Evolutionary conservation across 164 flowering plant species (phyloP).

Genomic region (Tetrastigma voinierianum): DNA sequence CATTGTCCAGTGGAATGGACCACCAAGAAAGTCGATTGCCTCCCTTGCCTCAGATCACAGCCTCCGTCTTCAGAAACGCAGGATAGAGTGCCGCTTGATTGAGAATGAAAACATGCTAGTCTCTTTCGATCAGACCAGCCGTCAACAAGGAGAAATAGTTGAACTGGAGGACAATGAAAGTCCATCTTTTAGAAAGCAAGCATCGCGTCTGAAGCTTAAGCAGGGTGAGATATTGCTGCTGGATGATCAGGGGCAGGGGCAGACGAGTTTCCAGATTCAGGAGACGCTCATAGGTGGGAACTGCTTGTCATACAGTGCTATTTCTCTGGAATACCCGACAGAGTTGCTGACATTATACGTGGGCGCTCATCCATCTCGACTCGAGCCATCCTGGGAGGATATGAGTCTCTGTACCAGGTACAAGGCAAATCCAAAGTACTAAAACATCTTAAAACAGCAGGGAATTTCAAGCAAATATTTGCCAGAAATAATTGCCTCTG

Average conservation of each 20-base stretch:
- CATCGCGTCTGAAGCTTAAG: slow-evolving; percentile 37
- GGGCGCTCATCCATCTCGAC: slow-evolving; percentile 79
- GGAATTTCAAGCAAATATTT: slow-evolving; percentile 62
- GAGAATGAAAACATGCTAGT: slow-evolving; percentile 40
- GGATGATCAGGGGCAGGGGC: slow-evolving; percentile 47
- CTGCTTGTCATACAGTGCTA: slow-evolving; percentile 45
- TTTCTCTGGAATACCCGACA: slow-evolving; percentile 47
- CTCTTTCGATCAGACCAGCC: slow-evolving; percentile 21
- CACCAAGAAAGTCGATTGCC: slow-evolving; percentile 63
- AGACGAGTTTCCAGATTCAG: slow-evolving; percentile 46
- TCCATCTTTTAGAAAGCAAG: slow-evolving; percentile 29
- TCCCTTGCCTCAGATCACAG: slow-evolving; percentile 71
- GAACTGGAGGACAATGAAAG: slow-evolving; percentile 53
- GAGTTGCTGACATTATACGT: slow-evolving; percentile 53
- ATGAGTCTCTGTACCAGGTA: slow-evolving; percentile 86
- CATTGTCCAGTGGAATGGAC: slow-evolving; percentile 62
- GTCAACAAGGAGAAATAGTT: slow-evolving; percentile 50
- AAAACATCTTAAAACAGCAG: slow-evolving; percentile 52
- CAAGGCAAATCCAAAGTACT: slow-evolving; percentile 89
- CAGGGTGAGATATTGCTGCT: slow-evolving; percentile 46
- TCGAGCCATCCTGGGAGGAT: slow-evolving; percentile 88
- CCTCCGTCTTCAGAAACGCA: slow-evolving; percentile 70
- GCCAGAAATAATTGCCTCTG: slow-evolving; percentile 67
- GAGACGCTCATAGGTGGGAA: slow-evolving; percentile 45
- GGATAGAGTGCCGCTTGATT: slow-evolving; percentile 43